These are phyloP conservation scores for Phytopythium montanum DNA, from an alignment of 352 stramenopile species.

Conservation along the genomic window DNA sequence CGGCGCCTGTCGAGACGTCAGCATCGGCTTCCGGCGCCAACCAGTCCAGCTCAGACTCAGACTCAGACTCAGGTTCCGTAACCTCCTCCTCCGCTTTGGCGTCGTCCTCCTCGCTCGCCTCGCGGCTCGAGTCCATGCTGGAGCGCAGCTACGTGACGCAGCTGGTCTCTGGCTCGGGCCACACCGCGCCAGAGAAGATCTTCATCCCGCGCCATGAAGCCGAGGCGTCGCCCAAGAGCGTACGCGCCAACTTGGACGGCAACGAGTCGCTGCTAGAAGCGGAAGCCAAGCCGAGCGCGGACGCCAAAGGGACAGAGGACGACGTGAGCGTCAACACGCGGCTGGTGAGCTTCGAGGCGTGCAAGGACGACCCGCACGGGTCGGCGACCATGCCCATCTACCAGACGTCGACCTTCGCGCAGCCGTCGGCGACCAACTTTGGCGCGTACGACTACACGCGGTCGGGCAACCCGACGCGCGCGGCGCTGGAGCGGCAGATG, in stretches of 20 bases:
- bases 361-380: constrained; percentile 87
- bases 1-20: constrained; percentile 17
- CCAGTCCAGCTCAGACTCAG: constrained; percentile 19
- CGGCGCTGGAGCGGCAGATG: constrained; percentile 91
- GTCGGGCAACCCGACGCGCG: constrained; percentile 92
- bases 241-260: constrained; percentile 67
- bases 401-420: constrained; percentile 89
- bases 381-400: constrained; percentile 92
- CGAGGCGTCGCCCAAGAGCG: constrained; percentile 37
- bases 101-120: constrained; percentile 34
- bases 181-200: constrained; percentile 65
- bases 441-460: constrained; percentile 94
- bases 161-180: constrained; percentile 63
- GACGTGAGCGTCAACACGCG: constrained; percentile 71
- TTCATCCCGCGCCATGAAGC: constrained; percentile 72
- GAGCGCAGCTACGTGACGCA: constrained; percentile 85
- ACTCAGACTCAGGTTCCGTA: constrained; percentile 9
- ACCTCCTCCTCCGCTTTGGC: no score
- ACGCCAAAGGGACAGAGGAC: constrained; percentile 25
- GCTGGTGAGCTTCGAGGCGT: constrained; percentile 76
- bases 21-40: constrained; percentile 27
- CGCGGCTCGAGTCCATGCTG: constrained; percentile 73
- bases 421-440: constrained; percentile 87
- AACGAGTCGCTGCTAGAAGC: constrained; percentile 55
- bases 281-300: constrained; percentile 27